Percentiles rank a stretch among this genome's conserved stretches.
Conservation (phyloP, 192 early-diverging fungal species). For the Kappamyces sp. region DNA sequence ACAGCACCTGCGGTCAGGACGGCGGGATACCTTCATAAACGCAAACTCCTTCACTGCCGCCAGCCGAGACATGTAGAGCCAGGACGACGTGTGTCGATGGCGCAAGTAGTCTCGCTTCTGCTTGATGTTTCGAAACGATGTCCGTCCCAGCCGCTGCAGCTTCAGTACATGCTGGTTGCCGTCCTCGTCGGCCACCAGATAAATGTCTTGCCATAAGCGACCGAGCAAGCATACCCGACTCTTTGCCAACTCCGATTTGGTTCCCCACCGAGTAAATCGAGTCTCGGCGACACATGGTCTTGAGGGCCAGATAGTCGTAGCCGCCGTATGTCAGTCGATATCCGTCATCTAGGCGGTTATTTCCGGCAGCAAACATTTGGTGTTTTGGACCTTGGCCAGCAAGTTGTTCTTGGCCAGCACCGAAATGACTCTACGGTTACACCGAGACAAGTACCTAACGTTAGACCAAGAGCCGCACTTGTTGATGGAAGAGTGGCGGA, state of each 20-base stretch:
- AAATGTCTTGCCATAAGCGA: conserved; percentile 64
- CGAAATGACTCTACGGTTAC: too few species aligned
- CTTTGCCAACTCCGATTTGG: conserved; percentile 99
- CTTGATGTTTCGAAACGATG: conserved; percentile 96
- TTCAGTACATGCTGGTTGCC: conserved; percentile 90
- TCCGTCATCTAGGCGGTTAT: conserved; percentile 67
- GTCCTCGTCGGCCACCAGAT: conserved; percentile 90
- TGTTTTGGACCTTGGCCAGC: conserved; percentile 76
- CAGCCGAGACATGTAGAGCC: conserved; percentile 98
- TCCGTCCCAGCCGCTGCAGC: conserved; percentile 91
- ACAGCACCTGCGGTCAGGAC: too few species aligned
- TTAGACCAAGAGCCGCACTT: too few species aligned
- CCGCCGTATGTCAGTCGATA: conserved; percentile 97
- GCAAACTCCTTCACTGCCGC: conserved; percentile 98
- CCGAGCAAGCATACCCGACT: conserved; percentile 54
- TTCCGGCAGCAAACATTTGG: conserved; percentile 58
- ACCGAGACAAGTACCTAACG: too few species aligned
- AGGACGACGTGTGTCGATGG: conserved; percentile 89
- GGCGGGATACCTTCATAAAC: conserved; percentile 99
- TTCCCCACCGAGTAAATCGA: conserved; percentile 92
- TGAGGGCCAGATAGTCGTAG: conserved; percentile 97
- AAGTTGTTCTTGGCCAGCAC: conserved; percentile 88
- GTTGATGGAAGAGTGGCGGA: conserved; percentile 78
- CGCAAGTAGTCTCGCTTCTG: conserved; percentile 95
- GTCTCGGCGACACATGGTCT: conserved; percentile 82